Evolutionary conservation across 331 rosid genomes (phyloP).

Genomic region (Spiraea crenata): DNA sequence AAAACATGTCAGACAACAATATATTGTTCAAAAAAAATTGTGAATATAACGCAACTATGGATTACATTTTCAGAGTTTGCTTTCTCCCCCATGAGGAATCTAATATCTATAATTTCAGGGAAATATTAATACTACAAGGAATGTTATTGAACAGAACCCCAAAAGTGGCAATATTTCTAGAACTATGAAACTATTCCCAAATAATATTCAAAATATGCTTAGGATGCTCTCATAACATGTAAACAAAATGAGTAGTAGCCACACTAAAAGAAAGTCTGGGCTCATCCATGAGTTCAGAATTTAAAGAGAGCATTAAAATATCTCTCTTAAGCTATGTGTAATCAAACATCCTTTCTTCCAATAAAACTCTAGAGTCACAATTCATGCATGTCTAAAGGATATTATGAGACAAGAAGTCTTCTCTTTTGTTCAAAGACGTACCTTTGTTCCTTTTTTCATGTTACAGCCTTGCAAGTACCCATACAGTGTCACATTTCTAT

Average conservation of each 20-base stretch:
- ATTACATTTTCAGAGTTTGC: background rate
- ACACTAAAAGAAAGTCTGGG: too few species aligned
- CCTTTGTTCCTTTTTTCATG: slow-evolving; percentile 83
- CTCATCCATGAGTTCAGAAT: background rate
- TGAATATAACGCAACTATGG: background rate
- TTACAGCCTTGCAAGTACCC: slow-evolving; percentile 95
- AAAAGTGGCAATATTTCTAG: background rate
- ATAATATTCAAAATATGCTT: too few species aligned
- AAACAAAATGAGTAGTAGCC: too few species aligned
- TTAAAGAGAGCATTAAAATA: background rate
- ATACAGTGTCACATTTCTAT: slow-evolving; percentile 79
- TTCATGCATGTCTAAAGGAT: background rate
- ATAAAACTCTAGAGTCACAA: background rate
- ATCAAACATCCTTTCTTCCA: background rate
- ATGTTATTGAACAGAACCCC: background rate
- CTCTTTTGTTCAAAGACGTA: slow-evolving; percentile 24
- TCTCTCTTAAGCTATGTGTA: background rate
- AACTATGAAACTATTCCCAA: background rate
- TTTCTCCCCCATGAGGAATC: background rate
- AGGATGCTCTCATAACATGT: too few species aligned
- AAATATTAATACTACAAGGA: background rate
- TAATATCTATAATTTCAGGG: background rate
- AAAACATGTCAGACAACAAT: slow-evolving; percentile 24
- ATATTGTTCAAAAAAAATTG: background rate
- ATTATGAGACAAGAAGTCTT: background rate